Conservation (phyloP, 208 protist species). For the Crithidia thermophila region DNA sequence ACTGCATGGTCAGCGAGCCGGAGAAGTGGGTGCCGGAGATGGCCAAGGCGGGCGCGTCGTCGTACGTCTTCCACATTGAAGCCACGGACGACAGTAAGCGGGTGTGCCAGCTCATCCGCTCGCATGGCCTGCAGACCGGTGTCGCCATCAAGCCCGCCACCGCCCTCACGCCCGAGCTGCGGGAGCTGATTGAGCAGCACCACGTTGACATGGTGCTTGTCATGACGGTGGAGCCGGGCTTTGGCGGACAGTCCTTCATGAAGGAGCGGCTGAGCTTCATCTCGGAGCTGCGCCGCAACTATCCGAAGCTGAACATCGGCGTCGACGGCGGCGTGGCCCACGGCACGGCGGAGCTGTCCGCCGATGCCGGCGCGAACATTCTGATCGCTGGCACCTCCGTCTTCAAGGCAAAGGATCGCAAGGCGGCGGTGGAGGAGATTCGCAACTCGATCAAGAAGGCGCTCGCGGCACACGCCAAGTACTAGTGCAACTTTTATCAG, state of each 20-base stretch:
- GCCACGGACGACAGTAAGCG: conserved; percentile 62
- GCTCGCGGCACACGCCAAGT: conserved; percentile 19
- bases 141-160: conserved; percentile 98
- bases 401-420: conserved; percentile 83
- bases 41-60: conserved; percentile 86
- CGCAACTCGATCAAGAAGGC: conserved; percentile 43
- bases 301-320: conserved; percentile 96
- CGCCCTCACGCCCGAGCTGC: conserved; percentile 43
- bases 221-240: conserved; percentile 99
- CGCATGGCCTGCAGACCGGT: conserved; percentile 90
- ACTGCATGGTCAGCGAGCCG: conserved; percentile 97
- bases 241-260: conserved; percentile 99
- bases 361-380: conserved; percentile 97
- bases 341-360: conserved; percentile 93
- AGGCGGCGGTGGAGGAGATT: conserved; percentile 50
- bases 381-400: conserved; percentile 98
- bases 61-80: conserved; percentile 97
- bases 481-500: neutral
- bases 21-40: conserved; percentile 89
- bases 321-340: conserved; percentile 98
- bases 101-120: conserved; percentile 71
- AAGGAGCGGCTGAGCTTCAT: conserved; percentile 97
- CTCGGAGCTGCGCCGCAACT: conserved; percentile 70
- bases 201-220: conserved; percentile 97
- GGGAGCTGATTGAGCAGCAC: conserved; percentile 69